These are phyloP conservation scores for Neopestalotiopsis clavispora DNA, from an alignment of 2,329 filamentous ascomycete species.

Conservation along the genomic window DNA sequence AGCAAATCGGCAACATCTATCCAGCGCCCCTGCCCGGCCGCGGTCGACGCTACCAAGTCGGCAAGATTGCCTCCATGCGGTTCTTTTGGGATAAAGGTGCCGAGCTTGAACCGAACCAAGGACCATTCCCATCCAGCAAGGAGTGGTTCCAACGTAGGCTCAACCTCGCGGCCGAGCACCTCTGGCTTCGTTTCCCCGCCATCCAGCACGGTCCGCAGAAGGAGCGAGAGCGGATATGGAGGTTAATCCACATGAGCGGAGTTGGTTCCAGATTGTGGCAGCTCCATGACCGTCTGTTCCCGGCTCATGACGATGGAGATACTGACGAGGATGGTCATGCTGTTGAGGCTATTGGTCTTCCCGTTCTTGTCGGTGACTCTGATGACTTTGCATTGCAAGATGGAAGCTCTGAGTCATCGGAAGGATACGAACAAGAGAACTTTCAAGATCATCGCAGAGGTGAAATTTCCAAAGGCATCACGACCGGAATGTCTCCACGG, in stretches of 20 bases:
- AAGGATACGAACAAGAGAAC: background rate
- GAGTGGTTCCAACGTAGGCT: conserved; percentile 25
- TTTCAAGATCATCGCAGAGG: background rate
- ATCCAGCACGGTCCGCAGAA: background rate
- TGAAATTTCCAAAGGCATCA: too few species aligned
- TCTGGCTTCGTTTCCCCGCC: conserved; percentile 21
- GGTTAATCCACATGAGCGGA: conserved; percentile 16
- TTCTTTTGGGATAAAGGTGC: conserved; percentile 35
- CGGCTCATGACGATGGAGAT: conserved; percentile 7
- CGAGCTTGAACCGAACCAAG: conserved; percentile 20
- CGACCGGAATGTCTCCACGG: too few species aligned
- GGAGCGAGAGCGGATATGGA: conserved; percentile 14
- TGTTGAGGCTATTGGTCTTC: background rate
- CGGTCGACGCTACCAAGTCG: conserved; percentile 21
- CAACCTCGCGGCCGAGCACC: conserved; percentile 25
- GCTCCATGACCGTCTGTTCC: background rate
- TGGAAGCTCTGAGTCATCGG: background rate
- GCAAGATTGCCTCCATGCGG: conserved; percentile 31
- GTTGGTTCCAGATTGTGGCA: background rate
- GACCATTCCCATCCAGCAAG: conserved; percentile 25
- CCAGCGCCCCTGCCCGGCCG: conserved; percentile 11
- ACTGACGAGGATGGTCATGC: conserved; percentile 15
- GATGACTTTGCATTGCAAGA: background rate
- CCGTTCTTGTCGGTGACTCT: background rate
- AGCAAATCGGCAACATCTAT: conserved; percentile 36